A percentile compares a stretch with the other conserved stretches of the same genome.
phyloP scores from a whole-genome alignment of 257 asterid species.

The Handroanthus guayacan region DNA sequence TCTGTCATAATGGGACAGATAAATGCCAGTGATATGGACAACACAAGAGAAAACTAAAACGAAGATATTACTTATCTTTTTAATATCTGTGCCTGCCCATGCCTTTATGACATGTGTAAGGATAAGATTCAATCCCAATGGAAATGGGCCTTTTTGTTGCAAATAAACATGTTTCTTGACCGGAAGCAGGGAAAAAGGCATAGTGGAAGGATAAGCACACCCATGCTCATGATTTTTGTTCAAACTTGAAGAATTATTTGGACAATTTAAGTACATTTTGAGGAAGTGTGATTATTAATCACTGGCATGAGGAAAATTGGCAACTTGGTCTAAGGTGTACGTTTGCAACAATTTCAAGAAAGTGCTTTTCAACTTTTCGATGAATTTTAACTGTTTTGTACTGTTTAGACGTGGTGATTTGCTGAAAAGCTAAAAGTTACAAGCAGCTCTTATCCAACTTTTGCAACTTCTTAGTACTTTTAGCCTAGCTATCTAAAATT shows the following conservation, averaged over 20 bases:
- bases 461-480: too few relatives aligned
- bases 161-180: constrained; percentile 49
- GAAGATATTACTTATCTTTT: constrained; percentile 39
- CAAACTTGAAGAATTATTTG: neutral
- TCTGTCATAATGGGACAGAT: constrained; percentile 34
- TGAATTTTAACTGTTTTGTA: too few relatives aligned
- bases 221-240: constrained; percentile 10
- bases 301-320: too few relatives aligned
- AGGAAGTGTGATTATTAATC: too few relatives aligned
- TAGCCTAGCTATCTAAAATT: too few relatives aligned
- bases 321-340: too few relatives aligned
- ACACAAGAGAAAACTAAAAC: constrained; percentile 38
- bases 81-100: constrained; percentile 68
- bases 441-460: too few relatives aligned
- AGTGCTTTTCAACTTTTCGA: too few relatives aligned
- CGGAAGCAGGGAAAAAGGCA: constrained; percentile 52
- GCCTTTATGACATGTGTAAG: constrained; percentile 46
- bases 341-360: too few relatives aligned
- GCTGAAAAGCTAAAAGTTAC: too few relatives aligned
- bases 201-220: constrained; percentile 29
- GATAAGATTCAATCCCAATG: constrained; percentile 41
- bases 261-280: neutral
- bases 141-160: constrained; percentile 39
- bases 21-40: constrained; percentile 42
- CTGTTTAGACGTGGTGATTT: too few relatives aligned